Conservation (phyloP, 768 basidiomycete genomes). For the Tremella yokohamensis region DNA sequence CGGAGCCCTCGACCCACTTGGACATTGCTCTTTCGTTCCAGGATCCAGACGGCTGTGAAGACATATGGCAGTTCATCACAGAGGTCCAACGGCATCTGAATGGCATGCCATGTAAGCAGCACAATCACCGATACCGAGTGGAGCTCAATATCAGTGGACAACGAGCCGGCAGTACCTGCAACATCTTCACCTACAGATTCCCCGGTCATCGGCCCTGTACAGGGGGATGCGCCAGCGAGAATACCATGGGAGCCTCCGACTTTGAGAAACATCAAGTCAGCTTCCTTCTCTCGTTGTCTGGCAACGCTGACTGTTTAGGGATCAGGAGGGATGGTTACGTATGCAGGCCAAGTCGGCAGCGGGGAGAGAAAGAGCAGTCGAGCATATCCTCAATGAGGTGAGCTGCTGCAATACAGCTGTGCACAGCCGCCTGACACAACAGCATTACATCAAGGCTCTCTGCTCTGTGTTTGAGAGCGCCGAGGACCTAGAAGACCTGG, state of each 20-base stretch:
- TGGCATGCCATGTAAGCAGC: constrained; percentile 28
- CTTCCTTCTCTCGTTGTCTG: not conserved
- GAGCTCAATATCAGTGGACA: constrained; percentile 16
- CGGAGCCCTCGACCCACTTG: constrained; percentile 77
- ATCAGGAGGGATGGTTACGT: constrained; percentile 38
- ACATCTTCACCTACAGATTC: constrained; percentile 36
- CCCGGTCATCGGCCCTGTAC: constrained; percentile 12
- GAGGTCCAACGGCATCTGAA: constrained; percentile 74
- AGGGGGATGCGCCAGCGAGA: constrained; percentile 4
- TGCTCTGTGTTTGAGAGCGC: constrained; percentile 80
- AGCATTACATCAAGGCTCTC: constrained; percentile 85
- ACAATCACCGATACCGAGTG: constrained; percentile 3
- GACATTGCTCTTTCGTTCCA: constrained; percentile 98
- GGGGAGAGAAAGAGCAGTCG: constrained; percentile 79
- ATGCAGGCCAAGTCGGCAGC: constrained; percentile 64
- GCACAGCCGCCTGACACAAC: constrained; percentile 7
- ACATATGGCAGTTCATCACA: constrained; percentile 95
- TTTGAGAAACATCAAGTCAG: constrained; percentile 42
- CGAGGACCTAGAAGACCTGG: constrained; percentile 86
- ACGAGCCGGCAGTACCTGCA: constrained; percentile 24
- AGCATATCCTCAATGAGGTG: constrained; percentile 81
- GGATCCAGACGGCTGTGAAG: constrained; percentile 87
- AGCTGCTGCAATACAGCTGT: constrained; percentile 32
- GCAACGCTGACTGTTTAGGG: constrained; percentile 22
- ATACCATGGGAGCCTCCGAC: constrained; percentile 34